phyloP scores from a whole-genome alignment of 2,329 filamentous ascomycete species.

The Aspergillus oerlinghausenensis region DNA sequence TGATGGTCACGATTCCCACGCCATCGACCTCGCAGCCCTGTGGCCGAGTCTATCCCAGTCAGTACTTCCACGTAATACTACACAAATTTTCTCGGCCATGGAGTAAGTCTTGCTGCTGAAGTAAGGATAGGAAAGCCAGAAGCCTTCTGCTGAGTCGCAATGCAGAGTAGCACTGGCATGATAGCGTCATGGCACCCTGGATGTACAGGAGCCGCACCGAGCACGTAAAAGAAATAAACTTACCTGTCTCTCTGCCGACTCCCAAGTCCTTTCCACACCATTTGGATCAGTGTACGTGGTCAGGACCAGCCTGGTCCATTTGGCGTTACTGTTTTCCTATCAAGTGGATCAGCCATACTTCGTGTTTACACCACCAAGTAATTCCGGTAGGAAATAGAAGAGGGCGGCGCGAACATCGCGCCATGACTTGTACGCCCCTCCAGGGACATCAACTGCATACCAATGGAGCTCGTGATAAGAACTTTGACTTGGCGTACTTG shows the following conservation, averaged over 20 bases:
- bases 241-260: constrained; percentile 43
- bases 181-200: too few species aligned
- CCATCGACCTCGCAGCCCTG: constrained; percentile 53
- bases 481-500: constrained; percentile 24
- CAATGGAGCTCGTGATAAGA: constrained; percentile 30
- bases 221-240: constrained; percentile 2
- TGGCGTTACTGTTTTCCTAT: constrained; percentile 37
- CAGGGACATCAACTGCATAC: constrained; percentile 18
- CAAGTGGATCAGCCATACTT: background rate
- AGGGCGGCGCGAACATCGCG: background rate
- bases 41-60: constrained; percentile 35
- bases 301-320: constrained; percentile 41
- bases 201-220: background rate
- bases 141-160: background rate
- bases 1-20: constrained; percentile 57
- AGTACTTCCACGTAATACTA: background rate
- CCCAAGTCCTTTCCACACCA: constrained; percentile 41
- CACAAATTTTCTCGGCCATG: background rate
- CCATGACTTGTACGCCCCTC: background rate
- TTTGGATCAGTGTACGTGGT: constrained; percentile 41
- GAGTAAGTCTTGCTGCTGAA: background rate
- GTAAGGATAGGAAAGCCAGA: background rate
- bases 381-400: background rate
- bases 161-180: background rate
- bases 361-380: background rate